These are phyloP conservation scores for Coemansia sp. DNA, from an alignment of 192 early-diverging fungal genomes.

Conservation along the genomic window DNA sequence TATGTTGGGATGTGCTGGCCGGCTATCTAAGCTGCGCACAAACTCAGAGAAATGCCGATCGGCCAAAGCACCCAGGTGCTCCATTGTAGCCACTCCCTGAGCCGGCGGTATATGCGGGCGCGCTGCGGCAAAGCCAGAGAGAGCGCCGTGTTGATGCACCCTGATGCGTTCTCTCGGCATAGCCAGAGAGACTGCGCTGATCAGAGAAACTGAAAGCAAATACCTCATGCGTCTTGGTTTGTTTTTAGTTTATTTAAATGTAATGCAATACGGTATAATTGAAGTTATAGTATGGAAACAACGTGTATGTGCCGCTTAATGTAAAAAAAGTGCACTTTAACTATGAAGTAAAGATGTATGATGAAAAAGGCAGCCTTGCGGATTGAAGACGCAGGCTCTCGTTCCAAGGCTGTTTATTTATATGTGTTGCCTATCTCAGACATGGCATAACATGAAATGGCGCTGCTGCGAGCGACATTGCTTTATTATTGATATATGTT, in stretches of 20 bases:
- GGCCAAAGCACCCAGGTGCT: not conserved
- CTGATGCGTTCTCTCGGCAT: conserved; percentile 9
- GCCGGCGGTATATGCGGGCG: not conserved
- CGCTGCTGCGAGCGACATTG: too few relatives aligned
- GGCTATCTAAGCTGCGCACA: not conserved
- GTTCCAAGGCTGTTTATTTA: too few relatives aligned
- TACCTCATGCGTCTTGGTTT: conserved; percentile 1
- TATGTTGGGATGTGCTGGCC: not conserved
- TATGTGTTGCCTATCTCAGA: too few relatives aligned
- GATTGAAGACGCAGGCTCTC: too few relatives aligned
- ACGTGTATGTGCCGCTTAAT: too few relatives aligned
- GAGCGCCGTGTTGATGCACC: not conserved
- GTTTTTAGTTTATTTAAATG: not conserved
- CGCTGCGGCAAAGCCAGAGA: not conserved
- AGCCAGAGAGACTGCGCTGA: not conserved
- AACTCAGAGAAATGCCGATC: not conserved
- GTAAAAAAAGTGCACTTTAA: too few relatives aligned
- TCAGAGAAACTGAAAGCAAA: conserved; percentile 5
- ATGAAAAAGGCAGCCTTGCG: not conserved
- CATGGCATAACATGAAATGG: too few relatives aligned
- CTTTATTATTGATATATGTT: too few relatives aligned
- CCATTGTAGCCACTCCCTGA: not conserved
- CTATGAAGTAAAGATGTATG: too few relatives aligned
- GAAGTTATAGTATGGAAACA: too few relatives aligned
- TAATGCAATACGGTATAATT: too few relatives aligned